phyloP scores from a whole-genome alignment of 1,284 basidiomycete species.

The Schizophyllum commune region DNA sequence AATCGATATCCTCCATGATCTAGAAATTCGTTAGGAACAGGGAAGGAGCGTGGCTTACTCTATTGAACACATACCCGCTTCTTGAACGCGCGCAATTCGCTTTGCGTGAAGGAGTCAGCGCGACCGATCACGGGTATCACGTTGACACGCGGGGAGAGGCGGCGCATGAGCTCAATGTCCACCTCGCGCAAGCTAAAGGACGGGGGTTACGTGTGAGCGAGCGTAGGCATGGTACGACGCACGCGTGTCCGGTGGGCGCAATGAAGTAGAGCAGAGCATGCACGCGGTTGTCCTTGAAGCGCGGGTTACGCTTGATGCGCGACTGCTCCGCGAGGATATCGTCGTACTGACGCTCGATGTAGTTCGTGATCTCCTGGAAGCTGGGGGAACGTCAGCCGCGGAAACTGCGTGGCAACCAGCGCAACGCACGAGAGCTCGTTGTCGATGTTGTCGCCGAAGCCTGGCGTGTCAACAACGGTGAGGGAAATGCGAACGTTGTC shows the following conservation, averaged over 20 bases:
- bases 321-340: constrained; percentile 97
- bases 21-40: constrained; percentile 22
- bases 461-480: constrained; percentile 96
- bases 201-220: constrained; percentile 1
- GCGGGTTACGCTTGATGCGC: constrained; percentile 96
- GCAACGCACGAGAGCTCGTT: constrained; percentile 84
- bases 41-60: neutral
- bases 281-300: constrained; percentile 93
- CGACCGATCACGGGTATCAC: constrained; percentile 98
- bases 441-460: constrained; percentile 96
- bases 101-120: constrained; percentile 85
- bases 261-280: constrained; percentile 98
- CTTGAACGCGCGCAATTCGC: constrained; percentile 88
- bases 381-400: constrained; percentile 30
- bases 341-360: constrained; percentile 97
- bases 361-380: constrained; percentile 89
- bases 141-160: constrained; percentile 90
- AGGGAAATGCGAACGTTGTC: constrained; percentile 94
- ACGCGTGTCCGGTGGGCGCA: constrained; percentile 61
- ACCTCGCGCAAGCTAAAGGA: constrained; percentile 79
- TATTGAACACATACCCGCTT: constrained; percentile 59
- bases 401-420: constrained; percentile 5
- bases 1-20: constrained; percentile 98
- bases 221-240: constrained; percentile 18
- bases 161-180: constrained; percentile 95